Conservation (phyloP, 2,329 filamentous ascomycete genomes). For the Aspergillus novofumigatus region DNA sequence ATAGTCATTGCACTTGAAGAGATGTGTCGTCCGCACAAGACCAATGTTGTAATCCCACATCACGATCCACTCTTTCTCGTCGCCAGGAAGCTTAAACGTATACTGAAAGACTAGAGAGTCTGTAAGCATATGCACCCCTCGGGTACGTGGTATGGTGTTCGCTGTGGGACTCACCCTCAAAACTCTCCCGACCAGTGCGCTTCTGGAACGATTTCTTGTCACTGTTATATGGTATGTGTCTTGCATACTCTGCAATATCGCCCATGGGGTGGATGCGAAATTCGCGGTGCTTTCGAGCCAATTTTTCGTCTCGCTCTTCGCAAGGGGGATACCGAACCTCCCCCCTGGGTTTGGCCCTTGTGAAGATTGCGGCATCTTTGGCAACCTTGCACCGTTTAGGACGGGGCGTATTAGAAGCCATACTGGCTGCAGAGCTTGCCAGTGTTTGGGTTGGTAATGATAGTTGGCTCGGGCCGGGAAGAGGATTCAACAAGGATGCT, state of each 20-base stretch:
- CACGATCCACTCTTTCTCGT: conserved; percentile 65
- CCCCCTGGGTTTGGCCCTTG: conserved; percentile 60
- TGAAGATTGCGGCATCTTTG: conserved; percentile 62
- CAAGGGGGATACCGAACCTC: conserved; percentile 69
- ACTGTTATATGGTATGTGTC: conserved; percentile 90
- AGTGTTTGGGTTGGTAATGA: conserved; percentile 36
- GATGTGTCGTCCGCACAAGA: conserved; percentile 86
- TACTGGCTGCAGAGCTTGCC: conserved; percentile 42
- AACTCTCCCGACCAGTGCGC: conserved; percentile 81
- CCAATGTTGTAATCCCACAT: conserved; percentile 98
- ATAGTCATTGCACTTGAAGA: conserved; percentile 88
- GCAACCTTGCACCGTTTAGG: conserved; percentile 53
- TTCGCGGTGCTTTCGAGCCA: conserved; percentile 55
- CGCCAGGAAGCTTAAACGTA: conserved; percentile 66
- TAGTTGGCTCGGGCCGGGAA: conserved; percentile 34
- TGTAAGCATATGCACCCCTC: background rate
- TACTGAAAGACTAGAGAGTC: conserved; percentile 54
- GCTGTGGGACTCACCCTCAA: conserved; percentile 64
- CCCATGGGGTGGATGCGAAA: conserved; percentile 66
- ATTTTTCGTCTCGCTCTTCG: conserved; percentile 59
- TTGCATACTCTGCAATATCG: conserved; percentile 55
- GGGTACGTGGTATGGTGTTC: background rate
- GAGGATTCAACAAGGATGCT: conserved; percentile 63
- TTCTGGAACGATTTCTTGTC: conserved; percentile 85
- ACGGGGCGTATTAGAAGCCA: conserved; percentile 18